Evolutionary conservation across 345 rosid species (phyloP), one percentile per base, ranked within the genome.

Genomic region (Angophora floribunda): DNA sequence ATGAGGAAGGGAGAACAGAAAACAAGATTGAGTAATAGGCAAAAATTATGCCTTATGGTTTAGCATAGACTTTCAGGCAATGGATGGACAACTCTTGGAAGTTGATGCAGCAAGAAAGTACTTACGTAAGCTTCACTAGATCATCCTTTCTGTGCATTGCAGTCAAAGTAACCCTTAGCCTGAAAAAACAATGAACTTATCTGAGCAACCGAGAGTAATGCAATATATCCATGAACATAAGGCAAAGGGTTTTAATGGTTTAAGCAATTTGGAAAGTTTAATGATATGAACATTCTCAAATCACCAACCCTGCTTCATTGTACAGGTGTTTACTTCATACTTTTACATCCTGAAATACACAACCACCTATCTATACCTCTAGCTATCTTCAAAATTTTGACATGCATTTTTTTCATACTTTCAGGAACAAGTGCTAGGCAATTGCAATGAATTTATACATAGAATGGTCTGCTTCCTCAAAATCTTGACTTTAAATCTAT

Each of bases 131-230:
- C 93, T 94, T 95, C 96, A 93, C 93, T 91, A 96, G 89, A 92
- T 97, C 99, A 36, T 95, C 98, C 13, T 88, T 57, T 1, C 97
- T 94, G 91, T 96, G 99, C 19, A 94, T 91, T 87, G 99, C 96
- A 86, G 94, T 89, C 26, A 97, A 90, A 86, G 98, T 95, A 24
- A 97, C 94, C 32, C 98, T 94, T 88, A 97, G 92, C 93, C 99
- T 97, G 89, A 65, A 22, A 86, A 32, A 61, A 85, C 32, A 87
- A 30, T 51, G 36, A 50, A 47, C 11, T 32, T 12, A 26, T 36
- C 41, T 61, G 49, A 26, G 41, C 24, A 57, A 87, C 44, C 24
- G 44, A 59, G 44, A 45, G 57, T 32, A 78, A 41, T 32, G 41
- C 78, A 55, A 16, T 32, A 32, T 65, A 9, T 51, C 85, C 3